Base-by-base conservation (phyloP, 305 asterid species). In the Solanum hybrid region DNA sequence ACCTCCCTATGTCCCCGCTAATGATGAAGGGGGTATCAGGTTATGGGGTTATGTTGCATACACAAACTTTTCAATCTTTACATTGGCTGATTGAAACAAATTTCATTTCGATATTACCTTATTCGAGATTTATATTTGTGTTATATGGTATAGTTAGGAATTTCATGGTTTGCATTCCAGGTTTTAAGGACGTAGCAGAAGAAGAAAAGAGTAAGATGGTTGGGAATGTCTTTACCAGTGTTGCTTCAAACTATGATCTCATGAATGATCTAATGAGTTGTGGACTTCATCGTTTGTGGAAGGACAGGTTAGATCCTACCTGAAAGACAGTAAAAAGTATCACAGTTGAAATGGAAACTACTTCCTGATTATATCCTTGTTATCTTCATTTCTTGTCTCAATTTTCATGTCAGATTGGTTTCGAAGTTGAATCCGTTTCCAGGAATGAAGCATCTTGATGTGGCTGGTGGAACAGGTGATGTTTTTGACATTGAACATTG, bases 231-330 rank as follows among this genome's bases (percentile, higher is more conserved):
- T 97, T 96, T 91, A 93, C 98, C 51, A 95, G 93, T 86, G 97
- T 97, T 45, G 96, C 98, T 40, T 95, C 99, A 45, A 96, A 85
- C 92, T 96, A 97, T 91, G 99, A 97, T 92, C 91, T 94, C 75
- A 97, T 97, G 99, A 97, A 97, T 93, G 99, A 97, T 92, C 88
- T 96, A 88, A 97, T 97, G 98, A 97, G 98, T 89, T 98, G 93
- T 78, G 98, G 99, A 75, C 90, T 96, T 85, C 99, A 97, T 89
- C 95, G 99, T 90, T 92, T 96, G 89, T 97, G 98, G 99, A 95
- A 96, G 91, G 99, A 96, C 86, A 95, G 96, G 99, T 97, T 84
- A 79, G 89, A 69, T 89, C 88, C 88, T 12, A 88, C 89, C 90
- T 29, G 22, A 31, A 37, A 29, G 60, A 34, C 19, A 15, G 86